phyloP scores from a whole-genome alignment of 352 stramenopile genomes.

The Saprolegnia diclina region DNA sequence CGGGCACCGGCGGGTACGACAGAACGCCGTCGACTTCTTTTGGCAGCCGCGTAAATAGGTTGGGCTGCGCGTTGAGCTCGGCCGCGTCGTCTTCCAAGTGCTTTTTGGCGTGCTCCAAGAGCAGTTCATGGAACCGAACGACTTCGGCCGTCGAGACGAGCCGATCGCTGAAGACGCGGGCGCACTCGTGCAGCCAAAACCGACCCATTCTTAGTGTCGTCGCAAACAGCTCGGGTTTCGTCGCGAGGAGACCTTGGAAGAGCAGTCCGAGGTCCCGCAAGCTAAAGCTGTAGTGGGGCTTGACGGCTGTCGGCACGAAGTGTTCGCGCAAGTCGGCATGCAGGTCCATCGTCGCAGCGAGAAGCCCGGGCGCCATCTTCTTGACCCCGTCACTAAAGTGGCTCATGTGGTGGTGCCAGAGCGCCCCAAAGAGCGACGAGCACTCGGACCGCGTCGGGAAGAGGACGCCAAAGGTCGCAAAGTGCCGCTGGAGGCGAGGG shows the following conservation, averaged over 20 bases:
- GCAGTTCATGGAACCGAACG: conserved; percentile 72
- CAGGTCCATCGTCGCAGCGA: conserved; percentile 79
- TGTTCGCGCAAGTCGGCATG: conserved; percentile 60
- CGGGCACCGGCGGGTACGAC: conserved; percentile 43
- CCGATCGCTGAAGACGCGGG: conserved; percentile 88
- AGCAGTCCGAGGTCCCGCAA: conserved; percentile 84
- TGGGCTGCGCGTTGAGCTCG: conserved; percentile 59
- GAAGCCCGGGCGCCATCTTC: conserved; percentile 48
- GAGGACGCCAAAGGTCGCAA: conserved; percentile 68
- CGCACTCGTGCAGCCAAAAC: conserved; percentile 89
- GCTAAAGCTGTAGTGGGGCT: conserved; percentile 93
- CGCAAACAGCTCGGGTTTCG: conserved; percentile 54
- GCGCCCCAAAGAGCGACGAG: conserved; percentile 56
- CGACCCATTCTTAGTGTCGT: conserved; percentile 61
- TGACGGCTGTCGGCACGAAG: conserved; percentile 87
- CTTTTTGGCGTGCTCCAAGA: conserved; percentile 81
- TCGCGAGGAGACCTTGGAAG: conserved; percentile 79
- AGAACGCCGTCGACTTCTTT: neutral
- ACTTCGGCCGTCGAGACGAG: conserved; percentile 73
- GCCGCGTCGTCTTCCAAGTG: conserved; percentile 75
- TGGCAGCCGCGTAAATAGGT: conserved; percentile 72
- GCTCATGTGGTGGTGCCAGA: conserved; percentile 58
- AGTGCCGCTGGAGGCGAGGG: conserved; percentile 83
- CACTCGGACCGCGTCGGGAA: conserved; percentile 66
- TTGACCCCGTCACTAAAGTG: conserved; percentile 80